Evolutionary conservation across 2,329 filamentous ascomycete genomes (phyloP).

Genomic region (Monosporascus sp.): DNA sequence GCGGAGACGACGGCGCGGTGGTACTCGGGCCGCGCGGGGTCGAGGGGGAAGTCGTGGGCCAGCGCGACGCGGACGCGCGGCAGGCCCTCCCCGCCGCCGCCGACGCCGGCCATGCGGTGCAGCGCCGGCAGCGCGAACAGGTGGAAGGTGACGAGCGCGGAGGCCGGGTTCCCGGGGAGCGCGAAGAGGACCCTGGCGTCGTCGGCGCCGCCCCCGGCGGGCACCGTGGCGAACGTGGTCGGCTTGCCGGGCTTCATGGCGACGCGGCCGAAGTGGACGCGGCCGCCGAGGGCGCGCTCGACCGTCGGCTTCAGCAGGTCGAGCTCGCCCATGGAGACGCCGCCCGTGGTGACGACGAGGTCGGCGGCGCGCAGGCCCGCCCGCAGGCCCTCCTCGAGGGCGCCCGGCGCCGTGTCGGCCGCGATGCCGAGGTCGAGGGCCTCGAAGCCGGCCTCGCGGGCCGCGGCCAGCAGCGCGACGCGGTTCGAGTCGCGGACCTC

Average conservation of each 20-base stretch:
- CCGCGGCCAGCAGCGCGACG: slow-evolving; percentile 76
- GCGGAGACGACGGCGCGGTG: slow-evolving; percentile 75
- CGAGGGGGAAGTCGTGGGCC: slow-evolving; percentile 67
- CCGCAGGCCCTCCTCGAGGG: slow-evolving; percentile 72
- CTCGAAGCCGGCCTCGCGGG: slow-evolving; percentile 68
- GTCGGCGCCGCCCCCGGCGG: slow-evolving; percentile 57
- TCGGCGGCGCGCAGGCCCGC: slow-evolving; percentile 69
- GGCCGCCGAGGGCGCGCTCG: slow-evolving; percentile 81
- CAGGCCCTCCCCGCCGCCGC: slow-evolving; percentile 55
- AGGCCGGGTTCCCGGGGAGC: slow-evolving; percentile 89
- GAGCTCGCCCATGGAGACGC: slow-evolving; percentile 96
- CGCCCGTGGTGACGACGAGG: slow-evolving; percentile 84
- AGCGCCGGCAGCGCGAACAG: slow-evolving; percentile 88
- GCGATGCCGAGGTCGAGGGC: slow-evolving; percentile 84
- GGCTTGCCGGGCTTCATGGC: slow-evolving; percentile 98
- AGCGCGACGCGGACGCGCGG: slow-evolving; percentile 67
- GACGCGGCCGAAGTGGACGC: slow-evolving; percentile 93
- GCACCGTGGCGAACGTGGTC: slow-evolving; percentile 90
- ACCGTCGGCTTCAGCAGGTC: slow-evolving; percentile 96
- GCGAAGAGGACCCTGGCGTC: slow-evolving; percentile 74
- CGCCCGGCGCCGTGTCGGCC: slow-evolving; percentile 59
- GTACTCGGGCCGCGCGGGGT: slow-evolving; percentile 77
- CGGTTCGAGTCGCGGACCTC: slow-evolving; percentile 94
- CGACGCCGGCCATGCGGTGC: slow-evolving; percentile 68
- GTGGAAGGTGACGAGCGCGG: slow-evolving; percentile 87